Conservation (phyloP, 139 green algal species). For the Tetradesmus lagerheimii region DNA sequence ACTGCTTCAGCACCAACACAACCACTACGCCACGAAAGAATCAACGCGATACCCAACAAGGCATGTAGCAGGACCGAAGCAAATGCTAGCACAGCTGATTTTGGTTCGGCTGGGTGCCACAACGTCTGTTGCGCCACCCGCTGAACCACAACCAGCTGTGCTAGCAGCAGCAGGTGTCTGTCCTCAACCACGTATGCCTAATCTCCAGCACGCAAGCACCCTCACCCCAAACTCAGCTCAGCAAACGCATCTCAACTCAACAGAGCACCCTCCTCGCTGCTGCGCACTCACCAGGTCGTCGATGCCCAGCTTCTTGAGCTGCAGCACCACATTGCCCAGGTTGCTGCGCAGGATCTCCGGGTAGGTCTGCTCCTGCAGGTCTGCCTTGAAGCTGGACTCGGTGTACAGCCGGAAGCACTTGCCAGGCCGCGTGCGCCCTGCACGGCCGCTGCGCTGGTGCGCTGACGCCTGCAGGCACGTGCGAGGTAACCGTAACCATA, state of each 20-base stretch:
- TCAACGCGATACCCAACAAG: no score
- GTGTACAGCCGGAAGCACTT: slow-evolving; percentile 99
- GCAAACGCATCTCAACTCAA: not conserved
- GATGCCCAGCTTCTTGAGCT: slow-evolving; percentile 99
- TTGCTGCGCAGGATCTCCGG: slow-evolving; percentile 99
- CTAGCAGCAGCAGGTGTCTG: not conserved
- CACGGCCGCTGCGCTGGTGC: slow-evolving; percentile 96
- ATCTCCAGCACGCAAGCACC: not conserved
- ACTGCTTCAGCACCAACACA: not conserved
- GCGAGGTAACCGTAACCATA: no score
- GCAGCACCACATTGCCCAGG: slow-evolving; percentile 96
- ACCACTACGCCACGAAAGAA: no score
- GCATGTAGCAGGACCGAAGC: no score
- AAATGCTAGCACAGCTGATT: no score
- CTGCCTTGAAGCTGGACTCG: slow-evolving; percentile 93
- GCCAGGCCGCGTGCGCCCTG: slow-evolving; percentile 95
- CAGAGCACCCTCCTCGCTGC: no score
- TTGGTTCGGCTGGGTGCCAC: no score
- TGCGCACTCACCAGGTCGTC: slow-evolving; percentile 93
- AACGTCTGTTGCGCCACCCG: no score
- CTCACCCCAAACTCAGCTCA: not conserved
- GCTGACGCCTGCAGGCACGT: slow-evolving; percentile 79
- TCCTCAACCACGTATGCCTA: not conserved
- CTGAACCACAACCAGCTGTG: not conserved
- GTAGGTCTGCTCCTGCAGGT: slow-evolving; percentile 99